Conservation (phyloP, 1,139 yeast species). For the Candida neerlandica region DNA sequence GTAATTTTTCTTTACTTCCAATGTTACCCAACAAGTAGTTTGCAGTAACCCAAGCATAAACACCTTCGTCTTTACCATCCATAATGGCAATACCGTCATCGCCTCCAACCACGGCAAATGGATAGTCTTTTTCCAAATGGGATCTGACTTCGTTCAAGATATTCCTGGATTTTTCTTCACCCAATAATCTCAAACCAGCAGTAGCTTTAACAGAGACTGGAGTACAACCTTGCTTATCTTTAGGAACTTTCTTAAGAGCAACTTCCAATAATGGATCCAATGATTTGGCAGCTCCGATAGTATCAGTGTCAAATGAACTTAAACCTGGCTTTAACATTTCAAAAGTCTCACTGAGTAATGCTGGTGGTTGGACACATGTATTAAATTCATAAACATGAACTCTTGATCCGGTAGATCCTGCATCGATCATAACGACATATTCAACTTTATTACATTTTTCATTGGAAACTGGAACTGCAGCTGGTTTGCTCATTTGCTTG, state of each 20-base stretch:
- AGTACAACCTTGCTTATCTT: slow-evolving; percentile 70
- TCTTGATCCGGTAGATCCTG: slow-evolving; percentile 96
- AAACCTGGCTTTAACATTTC: slow-evolving; percentile 92
- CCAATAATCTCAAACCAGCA: slow-evolving; percentile 90
- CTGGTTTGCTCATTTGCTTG: slow-evolving; percentile 7
- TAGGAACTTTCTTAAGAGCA: slow-evolving; percentile 79
- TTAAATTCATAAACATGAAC: slow-evolving; percentile 92
- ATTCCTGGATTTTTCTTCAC: slow-evolving; percentile 67
- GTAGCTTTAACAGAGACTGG: slow-evolving; percentile 98
- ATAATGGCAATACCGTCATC: slow-evolving; percentile 87
- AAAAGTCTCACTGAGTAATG: slow-evolving; percentile 74
- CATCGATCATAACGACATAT: slow-evolving; percentile 88
- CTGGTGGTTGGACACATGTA: slow-evolving; percentile 81
- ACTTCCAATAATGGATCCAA: slow-evolving; percentile 75
- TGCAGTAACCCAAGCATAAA: slow-evolving; percentile 98
- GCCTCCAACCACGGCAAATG: slow-evolving; percentile 85
- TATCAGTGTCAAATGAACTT: slow-evolving; percentile 79
- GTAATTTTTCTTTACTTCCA: slow-evolving; percentile 68
- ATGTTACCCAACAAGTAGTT: slow-evolving; percentile 91
- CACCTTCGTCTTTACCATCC: slow-evolving; percentile 98
- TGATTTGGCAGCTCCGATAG: slow-evolving; percentile 83
- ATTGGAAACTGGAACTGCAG: slow-evolving; percentile 2
- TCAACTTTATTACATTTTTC: slow-evolving; percentile 34
- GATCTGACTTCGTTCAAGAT: slow-evolving; percentile 75
- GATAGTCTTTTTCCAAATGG: slow-evolving; percentile 77